Evolutionary conservation across 2,329 filamentous ascomycete genomes (phyloP).

Genomic region (Phaeoacremonium minimum): DNA sequence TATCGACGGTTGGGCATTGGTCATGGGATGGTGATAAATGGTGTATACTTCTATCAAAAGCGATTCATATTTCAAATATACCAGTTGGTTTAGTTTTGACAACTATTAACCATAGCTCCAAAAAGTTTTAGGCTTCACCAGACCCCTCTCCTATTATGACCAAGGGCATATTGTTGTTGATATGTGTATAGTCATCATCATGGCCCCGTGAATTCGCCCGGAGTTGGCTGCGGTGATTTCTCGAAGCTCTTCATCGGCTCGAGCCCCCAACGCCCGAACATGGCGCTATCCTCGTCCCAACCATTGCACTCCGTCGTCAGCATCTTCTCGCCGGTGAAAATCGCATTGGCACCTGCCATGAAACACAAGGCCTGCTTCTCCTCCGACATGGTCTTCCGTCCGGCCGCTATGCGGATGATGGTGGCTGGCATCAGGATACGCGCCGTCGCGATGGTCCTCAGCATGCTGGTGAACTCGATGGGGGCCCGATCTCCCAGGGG

Average conservation of each 20-base stretch:
- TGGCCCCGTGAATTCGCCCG: no score
- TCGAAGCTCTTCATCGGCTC: conserved; percentile 64
- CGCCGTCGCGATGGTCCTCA: conserved; percentile 81
- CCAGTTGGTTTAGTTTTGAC: no score
- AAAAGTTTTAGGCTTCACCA: no score
- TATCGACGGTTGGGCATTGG: no score
- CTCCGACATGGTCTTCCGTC: conserved; percentile 77
- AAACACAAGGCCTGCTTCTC: conserved; percentile 89
- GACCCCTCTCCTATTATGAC: no score
- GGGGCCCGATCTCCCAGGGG: conserved; percentile 72
- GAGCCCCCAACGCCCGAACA: conserved; percentile 82
- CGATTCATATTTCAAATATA: no score
- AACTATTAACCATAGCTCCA: no score
- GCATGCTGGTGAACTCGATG: conserved; percentile 71
- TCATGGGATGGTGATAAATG: no score
- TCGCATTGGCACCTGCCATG: conserved; percentile 87
- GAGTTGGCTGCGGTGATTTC: no score
- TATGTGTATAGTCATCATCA: no score
- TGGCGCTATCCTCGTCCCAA: conserved; percentile 81
- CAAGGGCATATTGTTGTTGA: no score
- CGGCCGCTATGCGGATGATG: conserved; percentile 83
- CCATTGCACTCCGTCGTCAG: conserved; percentile 86
- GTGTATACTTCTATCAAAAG: no score
- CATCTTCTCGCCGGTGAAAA: conserved; percentile 96
- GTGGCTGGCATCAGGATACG: conserved; percentile 78